Conservation (phyloP, 2,329 filamentous ascomycete species). For the Sporothrix variecibatus region DNA sequence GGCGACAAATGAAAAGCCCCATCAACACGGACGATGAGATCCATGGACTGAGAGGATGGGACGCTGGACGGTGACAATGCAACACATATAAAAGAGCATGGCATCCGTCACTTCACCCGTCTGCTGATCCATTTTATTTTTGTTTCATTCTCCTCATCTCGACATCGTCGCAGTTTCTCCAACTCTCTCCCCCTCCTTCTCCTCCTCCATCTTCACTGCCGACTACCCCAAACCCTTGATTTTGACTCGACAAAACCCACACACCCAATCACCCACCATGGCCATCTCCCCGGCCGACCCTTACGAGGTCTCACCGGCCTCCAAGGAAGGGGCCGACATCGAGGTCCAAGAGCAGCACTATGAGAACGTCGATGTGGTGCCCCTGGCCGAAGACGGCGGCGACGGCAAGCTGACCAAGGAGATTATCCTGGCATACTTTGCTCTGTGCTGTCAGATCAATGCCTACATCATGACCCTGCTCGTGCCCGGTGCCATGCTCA, state of each 20-base stretch:
- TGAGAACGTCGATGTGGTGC: not conserved
- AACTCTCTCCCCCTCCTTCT: not conserved
- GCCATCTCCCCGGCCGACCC: constrained; percentile 4
- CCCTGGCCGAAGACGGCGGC: not conserved
- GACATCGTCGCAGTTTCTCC: not conserved
- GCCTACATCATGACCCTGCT: constrained; percentile 34
- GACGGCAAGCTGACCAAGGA: constrained; percentile 26
- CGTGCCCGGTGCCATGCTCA: constrained; percentile 37
- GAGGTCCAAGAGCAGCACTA: constrained; percentile 9
- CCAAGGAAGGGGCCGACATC: constrained; percentile 13
- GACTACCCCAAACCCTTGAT: not conserved
- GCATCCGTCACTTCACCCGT: not conserved
- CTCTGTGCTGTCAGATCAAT: constrained; percentile 31
- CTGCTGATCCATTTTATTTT: not conserved
- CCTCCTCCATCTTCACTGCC: not conserved
- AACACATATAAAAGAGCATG: not conserved
- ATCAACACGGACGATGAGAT: constrained; percentile 11
- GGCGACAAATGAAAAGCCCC: not conserved
- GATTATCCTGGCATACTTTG: constrained; percentile 25
- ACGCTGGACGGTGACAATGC: not conserved
- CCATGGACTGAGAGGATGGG: not conserved
- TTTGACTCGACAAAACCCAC: not conserved
- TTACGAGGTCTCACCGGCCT: constrained; percentile 5
- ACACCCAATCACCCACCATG: constrained; percentile 1
- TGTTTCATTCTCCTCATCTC: not conserved